Evolutionary conservation across 495 filamentous ascomycete species (phyloP), one percentile per base, ranked within the genome.

Genomic region (Hypoxylon fragiforme): DNA sequence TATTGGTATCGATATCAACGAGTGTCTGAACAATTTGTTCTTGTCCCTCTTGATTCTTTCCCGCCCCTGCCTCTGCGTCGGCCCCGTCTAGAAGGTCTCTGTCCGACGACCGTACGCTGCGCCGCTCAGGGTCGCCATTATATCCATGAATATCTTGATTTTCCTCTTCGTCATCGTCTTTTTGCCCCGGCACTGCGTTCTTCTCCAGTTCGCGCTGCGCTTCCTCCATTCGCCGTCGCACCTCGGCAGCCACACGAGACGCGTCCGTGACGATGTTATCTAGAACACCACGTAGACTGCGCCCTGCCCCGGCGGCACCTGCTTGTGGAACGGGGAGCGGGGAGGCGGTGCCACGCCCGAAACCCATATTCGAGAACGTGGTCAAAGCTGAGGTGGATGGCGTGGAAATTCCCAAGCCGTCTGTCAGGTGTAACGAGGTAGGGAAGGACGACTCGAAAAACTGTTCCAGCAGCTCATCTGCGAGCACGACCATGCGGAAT

Each of bases 231-330:
- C 91, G 75, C 52, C 92, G 81, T 57, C 86, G 80, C 26, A 97
- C 91, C 73, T 98, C 94, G 5, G 84, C 86, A 0, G 94, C 95
- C 41, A 97, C 92, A 28, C 91, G 83, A 82, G 97, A 96, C 20
- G 94, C 94, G 64, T 98, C 94, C 3, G 87, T 91, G 53, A 97
- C 94, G 53, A 98, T 97, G 61, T 95, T 95, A 69, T 98, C 94
- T 8, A 98, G 72, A 44, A 98, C 92, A 12, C 94, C 94, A 22
- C 94, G 80, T 7, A 98, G 78, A 8, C 94, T 90, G 48, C 90
- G 90, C 6, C 83, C 81, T 0, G 88, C 86, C 0, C 80, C 80
- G 0, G 62, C 66, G 7, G 69, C 68, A 21, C 70, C 71, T 21
- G 72, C 68, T 18, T 70, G 69, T 28, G 65, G 67, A 42, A 44